phyloP scores from a whole-genome alignment of 352 stramenopile species.

The Globisporangium takayamanum region DNA sequence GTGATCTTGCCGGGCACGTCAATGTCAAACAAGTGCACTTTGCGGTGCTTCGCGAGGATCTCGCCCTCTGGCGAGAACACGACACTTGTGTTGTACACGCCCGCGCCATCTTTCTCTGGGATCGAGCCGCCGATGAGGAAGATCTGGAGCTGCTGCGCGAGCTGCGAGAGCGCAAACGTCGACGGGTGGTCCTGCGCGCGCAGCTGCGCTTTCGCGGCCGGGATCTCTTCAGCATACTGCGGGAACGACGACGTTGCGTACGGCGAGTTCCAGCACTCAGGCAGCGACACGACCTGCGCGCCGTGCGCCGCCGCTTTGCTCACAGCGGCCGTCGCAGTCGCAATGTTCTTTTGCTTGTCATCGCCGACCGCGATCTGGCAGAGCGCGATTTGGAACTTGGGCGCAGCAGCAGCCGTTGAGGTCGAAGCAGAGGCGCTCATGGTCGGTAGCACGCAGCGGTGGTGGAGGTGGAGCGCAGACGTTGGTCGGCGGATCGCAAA shows the following conservation, averaged over 20 bases:
- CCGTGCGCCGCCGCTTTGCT: slow-evolving; percentile 63
- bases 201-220: slow-evolving; percentile 50
- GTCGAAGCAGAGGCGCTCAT: slow-evolving; percentile 6
- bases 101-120: slow-evolving; percentile 83
- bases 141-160: slow-evolving; percentile 86
- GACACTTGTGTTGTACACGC: slow-evolving; percentile 99
- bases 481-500: not conserved
- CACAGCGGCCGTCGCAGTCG: slow-evolving; percentile 55
- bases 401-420: slow-evolving; percentile 9
- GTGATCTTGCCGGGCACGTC: slow-evolving; percentile 98
- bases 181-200: slow-evolving; percentile 71
- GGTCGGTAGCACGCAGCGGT: not conserved
- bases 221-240: slow-evolving; percentile 96
- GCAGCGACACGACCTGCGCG: slow-evolving; percentile 88
- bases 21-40: slow-evolving; percentile 99
- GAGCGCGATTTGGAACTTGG: slow-evolving; percentile 90
- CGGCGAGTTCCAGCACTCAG: slow-evolving; percentile 95
- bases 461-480: not conserved
- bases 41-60: slow-evolving; percentile 98
- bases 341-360: slow-evolving; percentile 84
- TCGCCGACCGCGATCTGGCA: slow-evolving; percentile 94
- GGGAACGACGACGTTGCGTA: slow-evolving; percentile 98
- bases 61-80: slow-evolving; percentile 92
- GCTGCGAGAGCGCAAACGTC: slow-evolving; percentile 82
- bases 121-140: slow-evolving; percentile 98